Conservation (phyloP, 257 asterid species). For the Ballota nigra region DNA sequence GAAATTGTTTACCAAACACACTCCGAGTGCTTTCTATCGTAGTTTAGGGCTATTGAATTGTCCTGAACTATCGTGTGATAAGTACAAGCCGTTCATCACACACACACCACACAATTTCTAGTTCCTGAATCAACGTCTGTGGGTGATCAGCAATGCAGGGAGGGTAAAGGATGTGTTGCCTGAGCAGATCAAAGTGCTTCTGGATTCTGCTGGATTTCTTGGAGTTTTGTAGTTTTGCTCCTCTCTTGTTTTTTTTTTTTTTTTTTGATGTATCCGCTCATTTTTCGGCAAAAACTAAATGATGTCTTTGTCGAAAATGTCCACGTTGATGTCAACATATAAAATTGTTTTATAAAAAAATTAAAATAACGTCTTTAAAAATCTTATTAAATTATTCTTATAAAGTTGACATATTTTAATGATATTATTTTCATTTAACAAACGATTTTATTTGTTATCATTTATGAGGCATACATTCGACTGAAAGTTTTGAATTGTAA, state of each 20-base stretch:
- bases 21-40: background rate
- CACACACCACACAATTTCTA: background rate
- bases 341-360: too few relatives aligned
- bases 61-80: background rate
- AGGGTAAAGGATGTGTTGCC: slow-evolving; percentile 46
- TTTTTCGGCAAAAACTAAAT: too few relatives aligned
- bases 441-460: too few relatives aligned
- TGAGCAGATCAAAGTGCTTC: slow-evolving; percentile 55
- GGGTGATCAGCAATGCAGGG: slow-evolving; percentile 40
- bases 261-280: too few relatives aligned
- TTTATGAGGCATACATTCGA: too few relatives aligned
- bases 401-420: too few relatives aligned
- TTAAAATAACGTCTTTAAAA: too few relatives aligned
- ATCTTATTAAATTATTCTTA: too few relatives aligned
- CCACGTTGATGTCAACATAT: too few relatives aligned
- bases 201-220: slow-evolving; percentile 52
- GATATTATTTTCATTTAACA: too few relatives aligned
- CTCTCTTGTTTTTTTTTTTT: background rate
- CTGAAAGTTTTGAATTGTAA: too few relatives aligned
- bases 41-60: background rate
- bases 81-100: background rate
- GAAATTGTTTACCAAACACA: background rate
- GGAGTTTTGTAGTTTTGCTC: slow-evolving; percentile 33
- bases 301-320: too few relatives aligned
- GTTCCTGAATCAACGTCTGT: background rate